Evolutionary conservation across 768 basidiomycete species (phyloP), one percentile per base, ranked within the genome.

Genomic region (Asterophora parasitica): DNA sequence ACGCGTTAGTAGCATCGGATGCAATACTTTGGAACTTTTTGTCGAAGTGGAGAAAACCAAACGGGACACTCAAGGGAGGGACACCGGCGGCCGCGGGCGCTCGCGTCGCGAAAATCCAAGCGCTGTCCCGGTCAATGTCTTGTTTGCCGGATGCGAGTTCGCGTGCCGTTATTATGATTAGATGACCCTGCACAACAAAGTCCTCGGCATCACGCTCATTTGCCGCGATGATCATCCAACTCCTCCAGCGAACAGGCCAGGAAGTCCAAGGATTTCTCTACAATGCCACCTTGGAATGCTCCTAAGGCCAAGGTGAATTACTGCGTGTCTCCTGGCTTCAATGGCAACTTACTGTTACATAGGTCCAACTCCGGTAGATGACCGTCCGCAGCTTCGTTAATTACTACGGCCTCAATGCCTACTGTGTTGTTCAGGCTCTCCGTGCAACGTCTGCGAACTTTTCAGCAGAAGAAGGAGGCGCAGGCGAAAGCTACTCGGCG

Each of bases 391-490:
- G 42, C 32, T 40, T n/a, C 30, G 20, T 23, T 6, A 10, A 11
- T 31, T n/a, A 28, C 9, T 20, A 19, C 23, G 12, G 33, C 34
- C 31, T 50, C 27, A 49, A 46, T 38, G 11, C 46, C 7, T 48
- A 16, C 12, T 41, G 30, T 11, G 39, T 51, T 28, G 31, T 26
- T 15, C 49, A 92, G 89, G 49, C 75, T 94, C 28, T 88, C 89
- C 0, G 86, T 92, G 16, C 90, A 94, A 64, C 81, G 89, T 13
- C 72, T 92, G 50, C 78, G 89, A 47, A 93, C 84, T 15, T 70
- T 92, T 8, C 88, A 93, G 57, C 88, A 93, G 70, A 98, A 98
- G 79, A 93, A 88, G 67, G 82, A 85, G 55, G 92, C 93, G 0
- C 81, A 96, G 52, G 78, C 77, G 1, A 80, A 80, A 57, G 66